These are phyloP conservation scores for Candida awuae DNA, from an alignment of 805 yeast species.

Conservation along the genomic window DNA sequence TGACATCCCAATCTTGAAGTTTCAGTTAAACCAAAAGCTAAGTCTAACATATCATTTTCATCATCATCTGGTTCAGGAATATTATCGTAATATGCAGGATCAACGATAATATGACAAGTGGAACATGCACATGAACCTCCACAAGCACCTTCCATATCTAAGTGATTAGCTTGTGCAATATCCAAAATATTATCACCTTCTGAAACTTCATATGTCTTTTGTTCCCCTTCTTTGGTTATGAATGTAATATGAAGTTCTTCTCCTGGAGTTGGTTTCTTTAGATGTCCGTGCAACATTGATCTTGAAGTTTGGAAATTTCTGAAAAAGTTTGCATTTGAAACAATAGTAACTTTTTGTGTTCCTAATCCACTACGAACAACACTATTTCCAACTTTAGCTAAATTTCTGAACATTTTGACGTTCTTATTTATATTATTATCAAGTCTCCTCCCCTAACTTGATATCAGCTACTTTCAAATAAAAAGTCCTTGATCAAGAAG, in stretches of 20 bases:
- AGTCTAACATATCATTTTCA: slow-evolving; percentile 96
- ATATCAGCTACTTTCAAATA: too few relatives aligned
- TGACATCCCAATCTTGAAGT: slow-evolving; percentile 96
- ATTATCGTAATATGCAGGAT: slow-evolving; percentile 85
- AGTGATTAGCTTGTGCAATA: slow-evolving; percentile 86
- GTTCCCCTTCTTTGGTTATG: slow-evolving; percentile 86
- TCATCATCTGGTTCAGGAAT: slow-evolving; percentile 96
- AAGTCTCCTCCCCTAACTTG: neutral
- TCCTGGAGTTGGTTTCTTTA: slow-evolving; percentile 86
- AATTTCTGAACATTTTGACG: neutral
- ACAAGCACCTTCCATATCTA: slow-evolving; percentile 97
- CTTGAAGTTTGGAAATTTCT: slow-evolving; percentile 16
- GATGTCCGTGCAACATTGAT: slow-evolving; percentile 60
- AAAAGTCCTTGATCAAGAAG: too few relatives aligned
- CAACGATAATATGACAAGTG: slow-evolving; percentile 94
- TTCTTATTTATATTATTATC: too few relatives aligned
- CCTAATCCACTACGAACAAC: neutral
- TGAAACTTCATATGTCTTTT: slow-evolving; percentile 72
- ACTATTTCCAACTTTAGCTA: neutral
- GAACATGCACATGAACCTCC: slow-evolving; percentile 99
- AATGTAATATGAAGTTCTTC: slow-evolving; percentile 85
- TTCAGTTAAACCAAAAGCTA: slow-evolving; percentile 95
- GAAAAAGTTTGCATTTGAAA: neutral
- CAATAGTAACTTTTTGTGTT: neutral
- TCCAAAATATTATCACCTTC: slow-evolving; percentile 90